Evolutionary conservation across 1,284 basidiomycete genomes (phyloP), one percentile per base, ranked within the genome.

Genomic region (Melampsora abietis-canadensis): DNA sequence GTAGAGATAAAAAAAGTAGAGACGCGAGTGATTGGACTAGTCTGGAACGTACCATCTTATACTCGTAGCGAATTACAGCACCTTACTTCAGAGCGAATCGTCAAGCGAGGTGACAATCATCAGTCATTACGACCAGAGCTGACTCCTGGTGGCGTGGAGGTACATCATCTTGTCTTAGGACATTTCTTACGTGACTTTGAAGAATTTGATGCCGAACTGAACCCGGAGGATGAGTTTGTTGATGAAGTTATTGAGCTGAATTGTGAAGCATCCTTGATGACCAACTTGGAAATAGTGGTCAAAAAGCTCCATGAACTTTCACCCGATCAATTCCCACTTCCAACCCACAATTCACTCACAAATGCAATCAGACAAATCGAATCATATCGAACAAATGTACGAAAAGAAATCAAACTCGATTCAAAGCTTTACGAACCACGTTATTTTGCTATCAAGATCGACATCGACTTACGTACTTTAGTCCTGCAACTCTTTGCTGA

Each of bases 111-210:
- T 0, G 86, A 88, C 6, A 90, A 90, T 76, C 94, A 97, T 83
- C 94, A 95, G 80, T 86, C 87, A 0, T 86, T 97, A 0, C 86
- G 85, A 54, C 87, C 89, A 0, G 88, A 92, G 79, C 68, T 77
- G 77, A 80, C 37, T 72, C 68, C 75, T 15, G 76, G 66, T 21
- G 68, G 83, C 44, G 79, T 83, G 65, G 86, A 86, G 76, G 80
- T 84, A 21, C 91, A 98, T 82, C 94, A 97, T 81, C 84, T 87
- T 1, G 87, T 95, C 12, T 83, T 98, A 31, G 89, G 89, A 87
- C 85, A 85, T 81, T 98, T 96, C 83, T 83, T 98, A 68, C 85
- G 84, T 44, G 81, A 85, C 2, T 84, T 86, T 0, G 87, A 94
- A 77, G 86, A 88, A 68, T 88, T 97, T 10, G 83, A 84, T 12